These are phyloP conservation scores for Besnoitia besnoiti DNA, from an alignment of 169 alveolate genomes.

Conservation along the genomic window DNA sequence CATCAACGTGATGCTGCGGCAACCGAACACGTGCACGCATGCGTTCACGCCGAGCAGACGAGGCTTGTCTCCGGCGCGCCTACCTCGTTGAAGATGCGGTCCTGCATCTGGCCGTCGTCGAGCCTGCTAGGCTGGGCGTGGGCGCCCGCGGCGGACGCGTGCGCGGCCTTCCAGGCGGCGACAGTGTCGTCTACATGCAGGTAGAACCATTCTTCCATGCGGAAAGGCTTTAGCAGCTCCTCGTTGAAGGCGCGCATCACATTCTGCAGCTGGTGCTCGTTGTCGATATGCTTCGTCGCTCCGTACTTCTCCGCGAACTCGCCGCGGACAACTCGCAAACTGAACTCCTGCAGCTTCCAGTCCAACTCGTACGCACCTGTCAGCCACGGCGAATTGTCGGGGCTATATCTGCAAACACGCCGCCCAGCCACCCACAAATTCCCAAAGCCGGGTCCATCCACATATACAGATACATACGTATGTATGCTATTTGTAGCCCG, in stretches of 20 bases:
- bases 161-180: constrained; percentile 39
- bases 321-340: constrained; percentile 77
- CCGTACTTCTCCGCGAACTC: constrained; percentile 59
- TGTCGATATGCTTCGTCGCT: constrained; percentile 76
- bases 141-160: background rate
- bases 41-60: too few species aligned
- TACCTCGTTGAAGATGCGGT: background rate
- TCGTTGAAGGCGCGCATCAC: constrained; percentile 78
- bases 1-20: background rate
- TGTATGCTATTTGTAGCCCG: too few species aligned
- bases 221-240: constrained; percentile 72
- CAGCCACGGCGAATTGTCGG: constrained; percentile 86
- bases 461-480: background rate
- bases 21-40: too few species aligned
- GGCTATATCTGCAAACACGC: constrained; percentile 55
- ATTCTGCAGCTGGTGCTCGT: constrained; percentile 79
- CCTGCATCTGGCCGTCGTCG: background rate
- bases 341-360: constrained; percentile 79
- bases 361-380: constrained; percentile 88
- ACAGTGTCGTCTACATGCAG: constrained; percentile 40
- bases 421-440: too few species aligned
- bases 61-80: background rate
- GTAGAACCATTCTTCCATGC: constrained; percentile 71
- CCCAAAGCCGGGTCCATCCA: too few species aligned
- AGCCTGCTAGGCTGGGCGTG: background rate